Evolutionary conservation across 345 rosid genomes (phyloP), one percentile per base, ranked within the genome.

Genomic region (Syzygium aqueum): DNA sequence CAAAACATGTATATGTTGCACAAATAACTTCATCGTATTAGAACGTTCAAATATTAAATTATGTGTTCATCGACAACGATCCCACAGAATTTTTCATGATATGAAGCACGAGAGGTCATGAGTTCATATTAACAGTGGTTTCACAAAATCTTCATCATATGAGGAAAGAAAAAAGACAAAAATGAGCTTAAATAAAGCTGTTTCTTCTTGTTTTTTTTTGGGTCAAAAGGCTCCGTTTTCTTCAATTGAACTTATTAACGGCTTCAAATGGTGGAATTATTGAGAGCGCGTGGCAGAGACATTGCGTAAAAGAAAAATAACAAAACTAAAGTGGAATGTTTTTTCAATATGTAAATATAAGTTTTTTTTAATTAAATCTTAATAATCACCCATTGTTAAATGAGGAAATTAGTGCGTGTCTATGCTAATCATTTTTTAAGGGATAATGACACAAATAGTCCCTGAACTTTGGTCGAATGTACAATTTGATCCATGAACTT

Each of bases 51-150:
- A 59, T 59, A 27, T 27, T 11, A 59, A 14, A 27, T 50, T 7
- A 59, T 13, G 0, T 14, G 8, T 59, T 59, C 7, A 59, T n/a
- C 0, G 1, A 59, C 7, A 0, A 0, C 27, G 12, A 59, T 59
- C 27, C 65, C 65, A 25, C 30, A 11, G 27, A 27, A 59, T 6
- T 14, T 0, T 11, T 27, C 27, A 11, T 59, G 65, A 14, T 59
- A 5, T 59, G 7, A 11, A 59, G 1, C 2, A 59, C 27, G 65
- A n/a, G 2, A 8, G 2, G 27, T 59, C 25, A 4, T 59, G 12
- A 59, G 27, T 59, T 59, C 15, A 59, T 25, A 59, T 59, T 27
- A 27, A 12, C 2, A 59, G 65, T 59, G 30, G 3, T 27, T 59
- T 25, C 65, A 0, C 15, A 25, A 59, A 11, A 59, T 59, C 65